These are phyloP conservation scores for Botrytis fabae DNA, from an alignment of 2,329 filamentous ascomycete genomes.

Conservation along the genomic window DNA sequence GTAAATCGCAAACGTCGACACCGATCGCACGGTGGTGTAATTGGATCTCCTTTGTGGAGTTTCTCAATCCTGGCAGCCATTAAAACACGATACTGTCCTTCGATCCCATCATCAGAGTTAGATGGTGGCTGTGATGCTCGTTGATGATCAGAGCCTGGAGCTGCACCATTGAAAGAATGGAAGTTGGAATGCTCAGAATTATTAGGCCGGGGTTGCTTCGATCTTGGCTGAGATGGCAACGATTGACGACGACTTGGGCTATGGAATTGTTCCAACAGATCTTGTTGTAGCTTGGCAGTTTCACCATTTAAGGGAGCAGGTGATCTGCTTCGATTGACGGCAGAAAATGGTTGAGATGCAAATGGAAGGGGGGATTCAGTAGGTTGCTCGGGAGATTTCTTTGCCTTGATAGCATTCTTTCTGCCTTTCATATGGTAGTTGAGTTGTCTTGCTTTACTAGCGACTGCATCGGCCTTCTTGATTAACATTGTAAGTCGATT, in stretches of 20 bases:
- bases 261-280: slow-evolving; percentile 57
- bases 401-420: slow-evolving; percentile 68
- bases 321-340: slow-evolving; percentile 45
- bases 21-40: slow-evolving; percentile 81
- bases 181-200: slow-evolving; percentile 22
- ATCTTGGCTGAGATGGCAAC: slow-evolving; percentile 27
- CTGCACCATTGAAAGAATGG: slow-evolving; percentile 27
- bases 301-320: slow-evolving; percentile 33
- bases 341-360: slow-evolving; percentile 34
- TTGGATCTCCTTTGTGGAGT: slow-evolving; percentile 69
- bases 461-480: slow-evolving; percentile 75
- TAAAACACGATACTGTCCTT: slow-evolving; percentile 53
- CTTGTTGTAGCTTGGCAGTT: slow-evolving; percentile 47
- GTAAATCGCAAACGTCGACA: slow-evolving; percentile 78
- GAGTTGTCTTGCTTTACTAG: slow-evolving; percentile 71
- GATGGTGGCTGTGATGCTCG: slow-evolving; percentile 31
- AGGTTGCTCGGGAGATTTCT: slow-evolving; percentile 49
- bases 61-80: slow-evolving; percentile 77
- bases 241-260: slow-evolving; percentile 33
- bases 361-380: slow-evolving; percentile 26
- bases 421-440: slow-evolving; percentile 78
- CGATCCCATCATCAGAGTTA: slow-evolving; percentile 34
- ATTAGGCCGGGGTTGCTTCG: slow-evolving; percentile 28
- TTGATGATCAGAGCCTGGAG: slow-evolving; percentile 33
- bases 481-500: slow-evolving; percentile 74